Conservation (phyloP, 164 flowering plant species). For the Tinospora cordifolia region DNA sequence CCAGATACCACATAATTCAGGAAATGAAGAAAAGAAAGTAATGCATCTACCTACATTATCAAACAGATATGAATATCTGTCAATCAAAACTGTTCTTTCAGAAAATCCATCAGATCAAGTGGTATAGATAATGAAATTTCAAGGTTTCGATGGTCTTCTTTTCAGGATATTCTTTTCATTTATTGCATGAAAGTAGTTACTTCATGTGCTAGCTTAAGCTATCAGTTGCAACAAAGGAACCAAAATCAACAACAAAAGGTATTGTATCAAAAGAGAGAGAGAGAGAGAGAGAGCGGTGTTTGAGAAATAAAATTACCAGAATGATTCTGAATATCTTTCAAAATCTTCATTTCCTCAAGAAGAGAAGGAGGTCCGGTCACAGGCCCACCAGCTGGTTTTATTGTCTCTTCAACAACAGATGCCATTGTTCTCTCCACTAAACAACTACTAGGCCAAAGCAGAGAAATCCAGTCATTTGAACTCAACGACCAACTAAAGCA, state of each 20-base stretch:
- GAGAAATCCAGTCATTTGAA: slow-evolving; percentile 16
- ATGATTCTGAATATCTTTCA: slow-evolving; percentile 74
- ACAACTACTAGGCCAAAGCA: slow-evolving; percentile 6
- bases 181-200: background rate
- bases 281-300: background rate
- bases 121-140: too few species aligned
- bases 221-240: background rate
- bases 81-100: too few species aligned
- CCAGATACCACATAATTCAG: background rate
- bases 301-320: slow-evolving; percentile 48
- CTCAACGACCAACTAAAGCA: background rate
- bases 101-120: too few species aligned
- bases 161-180: background rate
- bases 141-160: too few species aligned
- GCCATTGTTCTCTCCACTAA: slow-evolving; percentile 8
- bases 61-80: background rate
- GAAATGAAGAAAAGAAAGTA: background rate
- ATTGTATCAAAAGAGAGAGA: background rate
- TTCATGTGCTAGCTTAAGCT: background rate
- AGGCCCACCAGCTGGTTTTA: slow-evolving; percentile 33
- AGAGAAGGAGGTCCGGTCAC: slow-evolving; percentile 29
- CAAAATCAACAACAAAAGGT: background rate
- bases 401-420: slow-evolving; percentile 43
- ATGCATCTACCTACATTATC: background rate
- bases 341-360: slow-evolving; percentile 71